A percentile compares a stretch with the other conserved stretches of the same genome.
Evolutionary conservation across 1,284 basidiomycete genomes (phyloP).

Genomic region (Leccinum fallax): DNA sequence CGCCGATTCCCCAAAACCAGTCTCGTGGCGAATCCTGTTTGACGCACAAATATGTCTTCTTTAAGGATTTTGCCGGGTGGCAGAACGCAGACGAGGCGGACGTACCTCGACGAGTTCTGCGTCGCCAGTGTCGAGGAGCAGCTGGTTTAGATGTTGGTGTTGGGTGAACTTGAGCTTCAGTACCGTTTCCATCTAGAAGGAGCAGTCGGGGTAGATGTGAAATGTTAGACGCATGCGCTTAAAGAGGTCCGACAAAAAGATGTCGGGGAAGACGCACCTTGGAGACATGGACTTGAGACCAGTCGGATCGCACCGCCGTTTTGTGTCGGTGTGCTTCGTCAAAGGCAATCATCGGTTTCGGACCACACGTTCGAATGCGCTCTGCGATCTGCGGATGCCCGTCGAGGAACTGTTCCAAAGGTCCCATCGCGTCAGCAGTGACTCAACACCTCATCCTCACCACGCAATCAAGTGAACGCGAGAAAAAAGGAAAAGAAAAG

Average conservation of each 20-base stretch:
- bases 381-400: constrained; percentile 37
- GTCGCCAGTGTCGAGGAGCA: constrained; percentile 40
- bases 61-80: neutral
- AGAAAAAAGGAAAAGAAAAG: too few species aligned
- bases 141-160: constrained; percentile 38
- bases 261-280: constrained; percentile 19
- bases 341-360: constrained; percentile 35
- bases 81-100: neutral
- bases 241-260: neutral
- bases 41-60: neutral
- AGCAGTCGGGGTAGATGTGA: neutral
- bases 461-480: too few species aligned
- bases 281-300: constrained; percentile 34
- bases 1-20: constrained; percentile 47
- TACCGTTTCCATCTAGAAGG: constrained; percentile 41
- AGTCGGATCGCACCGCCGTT: constrained; percentile 34
- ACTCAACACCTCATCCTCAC: neutral
- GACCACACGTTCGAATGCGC: constrained; percentile 33
- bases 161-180: constrained; percentile 47
- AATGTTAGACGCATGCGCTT: neutral
- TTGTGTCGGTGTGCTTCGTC: constrained; percentile 38
- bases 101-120: constrained; percentile 39
- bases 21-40: constrained; percentile 41
- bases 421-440: constrained; percentile 8
- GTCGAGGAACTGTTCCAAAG: constrained; percentile 30